A percentile compares a stretch with the other conserved stretches of the same genome.
Evolutionary conservation across 306 rosid species (phyloP).

Genomic region (Lathyrus oleraceus): DNA sequence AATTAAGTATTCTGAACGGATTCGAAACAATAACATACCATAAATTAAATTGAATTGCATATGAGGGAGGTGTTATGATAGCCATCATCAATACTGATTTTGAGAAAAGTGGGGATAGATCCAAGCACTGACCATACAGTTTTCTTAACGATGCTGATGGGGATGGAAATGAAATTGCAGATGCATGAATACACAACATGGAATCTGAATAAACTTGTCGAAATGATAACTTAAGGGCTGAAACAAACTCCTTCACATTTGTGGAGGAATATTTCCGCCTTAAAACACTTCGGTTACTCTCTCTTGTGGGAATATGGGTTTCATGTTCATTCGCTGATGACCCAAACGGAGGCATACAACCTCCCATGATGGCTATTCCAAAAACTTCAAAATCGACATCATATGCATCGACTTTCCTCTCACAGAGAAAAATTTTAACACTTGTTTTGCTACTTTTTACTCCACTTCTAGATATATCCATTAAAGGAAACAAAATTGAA

Average conservation of each 20-base stretch:
- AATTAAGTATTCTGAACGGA: no score
- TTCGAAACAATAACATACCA: no score
- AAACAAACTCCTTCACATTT: constrained; percentile 69
- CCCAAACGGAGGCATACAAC: constrained; percentile 92
- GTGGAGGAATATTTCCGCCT: constrained; percentile 79
- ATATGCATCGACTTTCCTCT: constrained; percentile 65
- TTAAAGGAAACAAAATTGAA: constrained; percentile 70
- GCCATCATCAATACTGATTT: no score
- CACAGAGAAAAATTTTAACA: constrained; percentile 49
- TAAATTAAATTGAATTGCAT: no score
- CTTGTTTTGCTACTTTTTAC: constrained; percentile 42
- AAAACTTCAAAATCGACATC: constrained; percentile 88
- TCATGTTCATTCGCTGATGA: constrained; percentile 72
- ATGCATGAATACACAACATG: constrained; percentile 59
- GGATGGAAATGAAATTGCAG: constrained; percentile 61
- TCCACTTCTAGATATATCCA: constrained; percentile 62
- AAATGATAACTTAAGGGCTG: constrained; percentile 66
- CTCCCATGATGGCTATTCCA: constrained; percentile 77
- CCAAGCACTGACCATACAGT: no score
- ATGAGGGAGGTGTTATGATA: no score
- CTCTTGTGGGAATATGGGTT: constrained; percentile 94
- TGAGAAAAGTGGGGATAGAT: no score
- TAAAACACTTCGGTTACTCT: constrained; percentile 82
- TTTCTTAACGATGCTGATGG: constrained; percentile 34
- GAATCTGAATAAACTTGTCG: constrained; percentile 87